These are phyloP conservation scores for Huiozyma naganishii DNA, from an alignment of 805 yeast genomes.

Conservation along the genomic window DNA sequence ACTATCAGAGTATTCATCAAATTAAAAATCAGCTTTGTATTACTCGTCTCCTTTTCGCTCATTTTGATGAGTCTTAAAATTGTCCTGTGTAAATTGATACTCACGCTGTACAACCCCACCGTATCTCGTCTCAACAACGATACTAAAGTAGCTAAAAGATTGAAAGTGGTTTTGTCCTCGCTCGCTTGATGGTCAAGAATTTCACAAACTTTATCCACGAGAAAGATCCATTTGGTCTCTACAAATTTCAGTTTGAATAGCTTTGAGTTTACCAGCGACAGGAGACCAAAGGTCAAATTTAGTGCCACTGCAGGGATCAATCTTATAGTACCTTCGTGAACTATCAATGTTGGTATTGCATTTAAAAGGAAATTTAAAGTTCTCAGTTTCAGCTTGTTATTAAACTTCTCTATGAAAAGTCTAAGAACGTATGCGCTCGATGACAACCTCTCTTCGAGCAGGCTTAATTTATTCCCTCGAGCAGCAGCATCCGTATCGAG, in stretches of 20 bases:
- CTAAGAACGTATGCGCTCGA: conserved; percentile 20
- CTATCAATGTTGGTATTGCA: conserved; percentile 19
- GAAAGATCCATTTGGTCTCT: conserved; percentile 17
- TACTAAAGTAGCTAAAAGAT: conserved; percentile 20
- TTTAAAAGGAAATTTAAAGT: conserved; percentile 14
- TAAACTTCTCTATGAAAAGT: conserved; percentile 22
- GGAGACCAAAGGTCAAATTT: conserved; percentile 18
- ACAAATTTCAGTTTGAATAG: conserved; percentile 17
- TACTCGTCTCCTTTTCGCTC: conserved; percentile 19
- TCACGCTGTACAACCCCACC: conserved; percentile 12
- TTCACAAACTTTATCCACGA: conserved; percentile 10
- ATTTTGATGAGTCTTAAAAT: conserved; percentile 14
- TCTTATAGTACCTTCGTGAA: conserved; percentile 3
- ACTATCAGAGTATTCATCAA: conserved; percentile 38
- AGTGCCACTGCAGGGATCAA: conserved; percentile 14
- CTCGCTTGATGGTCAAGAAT: conserved; percentile 9
- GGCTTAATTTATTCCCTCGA: conserved; percentile 21
- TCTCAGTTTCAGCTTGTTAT: conserved; percentile 17
- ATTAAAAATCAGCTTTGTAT: conserved; percentile 29
- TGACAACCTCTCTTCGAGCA: conserved; percentile 21
- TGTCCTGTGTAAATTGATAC: conserved; percentile 10
- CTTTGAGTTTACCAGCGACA: conserved; percentile 11
- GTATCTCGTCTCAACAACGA: conserved; percentile 18
- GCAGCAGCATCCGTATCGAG: conserved; percentile 1
- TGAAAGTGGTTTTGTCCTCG: conserved; percentile 20